Evolutionary conservation across 2,329 filamentous ascomycete species (phyloP).

Genomic region (Phyllosticta capitalensis): DNA sequence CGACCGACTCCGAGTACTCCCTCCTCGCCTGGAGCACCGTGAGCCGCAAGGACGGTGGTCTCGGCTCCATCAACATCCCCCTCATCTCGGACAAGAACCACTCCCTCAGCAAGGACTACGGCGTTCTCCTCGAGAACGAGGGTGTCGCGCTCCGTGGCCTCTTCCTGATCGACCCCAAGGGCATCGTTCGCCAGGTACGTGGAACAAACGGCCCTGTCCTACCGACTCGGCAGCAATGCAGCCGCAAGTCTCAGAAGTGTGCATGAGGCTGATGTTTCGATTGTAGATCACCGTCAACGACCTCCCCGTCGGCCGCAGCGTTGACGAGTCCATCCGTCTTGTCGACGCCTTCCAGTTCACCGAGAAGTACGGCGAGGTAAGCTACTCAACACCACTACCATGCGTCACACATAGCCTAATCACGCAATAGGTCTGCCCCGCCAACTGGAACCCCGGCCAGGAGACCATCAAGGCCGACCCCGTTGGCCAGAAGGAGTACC

Average conservation of each 20-base stretch:
- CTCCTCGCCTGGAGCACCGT: constrained; percentile 50
- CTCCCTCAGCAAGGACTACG: constrained; percentile 51
- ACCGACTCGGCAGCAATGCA: not conserved
- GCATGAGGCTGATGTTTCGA: constrained; percentile 11
- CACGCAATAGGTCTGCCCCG: constrained; percentile 26
- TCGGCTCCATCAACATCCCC: constrained; percentile 52
- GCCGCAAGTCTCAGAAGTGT: not conserved
- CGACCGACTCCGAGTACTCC: constrained; percentile 52
- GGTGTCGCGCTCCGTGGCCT: constrained; percentile 54
- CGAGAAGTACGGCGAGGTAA: constrained; percentile 33
- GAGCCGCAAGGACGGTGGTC: constrained; percentile 51
- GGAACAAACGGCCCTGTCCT: not conserved
- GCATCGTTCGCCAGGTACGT: constrained; percentile 42
- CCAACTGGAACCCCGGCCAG: constrained; percentile 33
- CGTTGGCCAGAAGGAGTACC: constrained; percentile 30
- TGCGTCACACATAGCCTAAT: not conserved
- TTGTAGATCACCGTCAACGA: constrained; percentile 55
- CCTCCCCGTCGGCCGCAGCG: constrained; percentile 53
- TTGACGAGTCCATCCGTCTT: constrained; percentile 53
- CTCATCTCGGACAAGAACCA: constrained; percentile 54
- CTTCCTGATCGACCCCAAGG: constrained; percentile 58
- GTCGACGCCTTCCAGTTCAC: constrained; percentile 42
- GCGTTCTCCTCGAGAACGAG: constrained; percentile 54
- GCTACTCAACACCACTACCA: constrained; percentile 3
- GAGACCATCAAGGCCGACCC: constrained; percentile 33